Evolutionary conservation across 768 basidiomycete genomes (phyloP).

Genomic region (Cyclocybe aegerita): DNA sequence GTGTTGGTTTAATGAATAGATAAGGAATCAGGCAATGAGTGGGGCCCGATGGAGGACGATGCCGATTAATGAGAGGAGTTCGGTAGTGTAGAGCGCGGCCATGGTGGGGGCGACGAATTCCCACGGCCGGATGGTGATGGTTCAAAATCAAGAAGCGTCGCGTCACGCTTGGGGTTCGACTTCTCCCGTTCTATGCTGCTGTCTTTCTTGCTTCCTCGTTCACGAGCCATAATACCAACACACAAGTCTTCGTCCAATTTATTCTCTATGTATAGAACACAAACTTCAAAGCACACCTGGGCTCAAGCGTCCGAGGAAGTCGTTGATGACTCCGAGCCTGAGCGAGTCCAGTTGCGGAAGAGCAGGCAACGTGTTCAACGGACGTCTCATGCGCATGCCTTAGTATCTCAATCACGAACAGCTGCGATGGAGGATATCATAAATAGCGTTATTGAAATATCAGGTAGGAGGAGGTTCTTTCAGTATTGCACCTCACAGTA

Average conservation of each 20-base stretch:
- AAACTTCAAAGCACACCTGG: neutral
- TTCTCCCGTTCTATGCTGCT: slow-evolving; percentile 1
- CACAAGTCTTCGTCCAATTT: neutral
- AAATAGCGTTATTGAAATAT: slow-evolving; percentile 21
- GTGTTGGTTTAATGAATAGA: too few relatives aligned
- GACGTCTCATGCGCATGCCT: neutral
- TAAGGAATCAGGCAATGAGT: too few relatives aligned
- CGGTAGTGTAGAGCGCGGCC: too few relatives aligned
- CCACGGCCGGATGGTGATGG: too few relatives aligned
- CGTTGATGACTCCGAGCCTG: slow-evolving; percentile 74
- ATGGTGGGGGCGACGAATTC: too few relatives aligned
- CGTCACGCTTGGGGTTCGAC: neutral
- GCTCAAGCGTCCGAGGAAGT: slow-evolving; percentile 30
- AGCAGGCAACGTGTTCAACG: slow-evolving; percentile 16
- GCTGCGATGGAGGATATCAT: neutral
- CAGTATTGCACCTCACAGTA: neutral
- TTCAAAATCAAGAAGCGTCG: too few relatives aligned
- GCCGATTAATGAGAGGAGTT: too few relatives aligned
- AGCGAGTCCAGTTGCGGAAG: slow-evolving; percentile 43
- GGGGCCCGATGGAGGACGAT: too few relatives aligned
- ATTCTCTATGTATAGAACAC: neutral
- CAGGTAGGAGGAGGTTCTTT: slow-evolving; percentile 13
- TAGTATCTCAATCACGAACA: neutral
- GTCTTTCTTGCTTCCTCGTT: too few relatives aligned
- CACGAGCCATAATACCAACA: too few relatives aligned